Evolutionary conservation across 345 rosid genomes (phyloP), one percentile per base, ranked within the genome.

Genomic region (Aurinia saxatilis): DNA sequence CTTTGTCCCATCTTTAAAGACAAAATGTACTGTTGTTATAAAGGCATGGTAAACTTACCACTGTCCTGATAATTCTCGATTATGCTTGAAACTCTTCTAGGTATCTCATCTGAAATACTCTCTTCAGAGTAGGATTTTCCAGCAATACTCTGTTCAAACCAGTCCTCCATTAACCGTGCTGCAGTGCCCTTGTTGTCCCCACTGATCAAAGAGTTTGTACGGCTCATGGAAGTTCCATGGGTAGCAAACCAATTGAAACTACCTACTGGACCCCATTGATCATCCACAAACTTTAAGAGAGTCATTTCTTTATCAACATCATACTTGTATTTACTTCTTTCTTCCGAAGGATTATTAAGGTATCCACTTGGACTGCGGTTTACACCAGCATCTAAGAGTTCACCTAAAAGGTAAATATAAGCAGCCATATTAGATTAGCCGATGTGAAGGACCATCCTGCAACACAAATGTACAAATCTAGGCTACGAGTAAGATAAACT

Each of bases 131-230:
- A 59, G 34, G 87, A 72, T 40, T 65, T 62, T 72, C 46, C 74
- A 58, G 3, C 40, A 34, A 23, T 64, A 31, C 67, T 79, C 65
- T 77, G 81, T 66, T 76, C 78, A 82, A 87, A 86, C 99, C 95
- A 87, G 63, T 93, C 97, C 77, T 93, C 99, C 97, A 86, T 93
- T 68, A 93, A 75, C 55, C 99, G 84, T 1, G 99, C 88, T 60
- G 97, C 99, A 50, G 97, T 80, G 2, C 99, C 99, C 79, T 93
- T 93, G 83, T 93, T 93, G 78, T 93, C 99, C 69, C 99, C 99
- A 71, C 99, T 93, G 66, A 90, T 82, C 77, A 90, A 78, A 17
- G 96, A 82, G 83, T 93, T 93, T 60, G 92, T 69, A 57, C 97
- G 97, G 60, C 96, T 85, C 99, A 93, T 93, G 70, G 97, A 93